Evolutionary conservation across 2,329 filamentous ascomycete genomes (phyloP), one percentile per base, ranked within the genome.

Genomic region (Colletotrichum cordylinicola): DNA sequence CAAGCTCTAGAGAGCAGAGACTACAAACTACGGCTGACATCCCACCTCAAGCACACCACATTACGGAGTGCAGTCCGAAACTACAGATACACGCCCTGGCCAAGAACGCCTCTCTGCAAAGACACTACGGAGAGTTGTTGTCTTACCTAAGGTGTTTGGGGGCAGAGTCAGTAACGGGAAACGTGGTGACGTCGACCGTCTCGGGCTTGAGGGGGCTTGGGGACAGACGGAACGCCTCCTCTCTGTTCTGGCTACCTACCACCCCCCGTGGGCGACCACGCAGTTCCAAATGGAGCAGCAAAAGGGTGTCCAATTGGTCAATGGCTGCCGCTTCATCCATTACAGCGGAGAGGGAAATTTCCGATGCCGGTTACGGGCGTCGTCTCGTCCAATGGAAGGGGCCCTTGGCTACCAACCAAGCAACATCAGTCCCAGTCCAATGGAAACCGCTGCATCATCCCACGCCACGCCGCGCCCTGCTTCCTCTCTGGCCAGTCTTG

Each of bases 401-500:
- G 33, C 29, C 18, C 64, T 62, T 62, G 56, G 35, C 35, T 60
- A 58, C 39, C 70, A 33, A 48, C 60, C 52, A 24, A 43, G 39
- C 37, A 75, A 60, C 43, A 67, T 37, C 43, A 58, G 15, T 62
- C 62, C 69, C 69, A 75, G 56, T 56, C 69, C 73, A 72, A 64
- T 72, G 69, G 73, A 72, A 75, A 72, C 62, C 33, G 69, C 73
- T 67, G 56, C 69, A 72, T 72, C 62, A 72, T 67, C 33, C 37
- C 68, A 72, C 69, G 72, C 68, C 72, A 61, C 58, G 27, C 56
- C 56, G 24, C 29, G 27, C 56, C 24, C 56, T n/a, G 18, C 18
- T 21, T 52, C 43, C 43, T 52, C 43, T 52, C n/a, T 52, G 43
- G 43, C 43, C 43, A 52, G n/a, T 60, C 56, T 60, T 60, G 56